phyloP scores from a whole-genome alignment of 2,329 filamentous ascomycete genomes.

The Dothideomycetidae sp. region DNA sequence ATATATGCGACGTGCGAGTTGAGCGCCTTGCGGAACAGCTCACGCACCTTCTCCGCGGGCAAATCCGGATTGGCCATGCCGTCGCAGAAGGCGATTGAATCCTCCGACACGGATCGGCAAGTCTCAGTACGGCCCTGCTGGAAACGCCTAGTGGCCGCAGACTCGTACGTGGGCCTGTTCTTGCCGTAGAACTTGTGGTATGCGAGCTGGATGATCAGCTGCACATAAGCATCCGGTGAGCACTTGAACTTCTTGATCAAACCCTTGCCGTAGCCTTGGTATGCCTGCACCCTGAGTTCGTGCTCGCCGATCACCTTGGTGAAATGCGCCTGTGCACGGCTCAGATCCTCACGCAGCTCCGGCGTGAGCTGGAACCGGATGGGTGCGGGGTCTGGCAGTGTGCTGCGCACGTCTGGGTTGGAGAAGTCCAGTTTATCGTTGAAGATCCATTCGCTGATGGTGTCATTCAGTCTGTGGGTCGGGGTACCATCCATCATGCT shows the following conservation, averaged over 20 bases:
- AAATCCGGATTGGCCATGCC: conserved; percentile 60
- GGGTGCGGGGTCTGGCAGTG: conserved; percentile 64
- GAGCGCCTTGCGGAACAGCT: conserved; percentile 70
- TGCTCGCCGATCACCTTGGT: conserved; percentile 67
- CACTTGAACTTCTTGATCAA: conserved; percentile 99
- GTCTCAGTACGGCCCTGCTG: conserved; percentile 94
- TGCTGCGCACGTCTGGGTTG: conserved; percentile 60
- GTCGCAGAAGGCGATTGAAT: conserved; percentile 78
- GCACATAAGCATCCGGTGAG: conserved; percentile 92
- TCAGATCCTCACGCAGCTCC: conserved; percentile 62
- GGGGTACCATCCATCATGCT: conserved; percentile 99
- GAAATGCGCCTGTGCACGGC: conserved; percentile 67
- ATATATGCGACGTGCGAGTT: conserved; percentile 83
- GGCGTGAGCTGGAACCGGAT: conserved; percentile 67
- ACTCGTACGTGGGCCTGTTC: conserved; percentile 95
- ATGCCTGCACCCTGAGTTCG: conserved; percentile 84
- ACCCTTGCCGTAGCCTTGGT: conserved; percentile 94
- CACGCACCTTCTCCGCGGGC: conserved; percentile 50
- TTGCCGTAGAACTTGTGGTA: conserved; percentile 99
- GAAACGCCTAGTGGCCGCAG: conserved; percentile 85
- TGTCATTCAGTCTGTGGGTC: conserved; percentile 93
- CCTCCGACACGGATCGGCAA: conserved; percentile 81
- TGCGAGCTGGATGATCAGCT: conserved; percentile 96
- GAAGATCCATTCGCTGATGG: conserved; percentile 81
- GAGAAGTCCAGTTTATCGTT: conserved; percentile 88